Evolutionary conservation across 2,329 filamentous ascomycete genomes (phyloP), one percentile per base, ranked within the genome.

Genomic region (Claviceps africana): DNA sequence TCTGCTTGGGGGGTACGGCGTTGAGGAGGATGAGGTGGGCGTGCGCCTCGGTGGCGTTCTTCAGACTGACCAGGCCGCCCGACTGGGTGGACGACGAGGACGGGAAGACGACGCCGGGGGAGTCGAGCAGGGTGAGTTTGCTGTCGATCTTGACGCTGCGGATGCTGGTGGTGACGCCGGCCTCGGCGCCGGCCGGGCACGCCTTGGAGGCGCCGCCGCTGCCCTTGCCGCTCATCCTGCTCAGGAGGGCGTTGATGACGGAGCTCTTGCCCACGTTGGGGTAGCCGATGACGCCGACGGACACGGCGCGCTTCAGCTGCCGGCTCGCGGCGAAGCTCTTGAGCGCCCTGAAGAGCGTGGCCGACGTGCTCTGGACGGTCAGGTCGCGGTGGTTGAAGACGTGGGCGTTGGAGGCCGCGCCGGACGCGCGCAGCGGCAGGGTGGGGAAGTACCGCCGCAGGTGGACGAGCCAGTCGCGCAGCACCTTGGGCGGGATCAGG

Each of bases 251-350:
- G 67, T 96, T 96, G 76, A 96, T 95, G 62, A 96, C 88, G 49
- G 89, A 95, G 30, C 88, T 95, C 74, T 96, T 96, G 65, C 90
- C 90, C 54, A 95, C 90, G 66, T 96, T 96, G 61, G 90, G 90
- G 67, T 95, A 96, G 30, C 90, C 90, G 60, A 96, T 94, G 56
- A 96, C 87, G 58, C 90, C 90, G 55, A 96, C 90, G 21, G 87
- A 90, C 61, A 95, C 82, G 51, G 89, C 85, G 52, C 90, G 85
- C 76, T 95, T 95, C 59, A 96, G 74, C 65, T 94, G 84, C 61
- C 86, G 86, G 55, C 79, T 79, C 53, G 87, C 84, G 10, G 90
- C 87, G 64, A 86, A 96, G 44, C 87, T 84, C 74, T 96, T 96
- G 55, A 96, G 79, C 1, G 90, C 87, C 61, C 84, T 87, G 75